Base-by-base conservation (phyloP, 2,329 filamentous ascomycete genomes). In the Fusarium aywerte region DNA sequence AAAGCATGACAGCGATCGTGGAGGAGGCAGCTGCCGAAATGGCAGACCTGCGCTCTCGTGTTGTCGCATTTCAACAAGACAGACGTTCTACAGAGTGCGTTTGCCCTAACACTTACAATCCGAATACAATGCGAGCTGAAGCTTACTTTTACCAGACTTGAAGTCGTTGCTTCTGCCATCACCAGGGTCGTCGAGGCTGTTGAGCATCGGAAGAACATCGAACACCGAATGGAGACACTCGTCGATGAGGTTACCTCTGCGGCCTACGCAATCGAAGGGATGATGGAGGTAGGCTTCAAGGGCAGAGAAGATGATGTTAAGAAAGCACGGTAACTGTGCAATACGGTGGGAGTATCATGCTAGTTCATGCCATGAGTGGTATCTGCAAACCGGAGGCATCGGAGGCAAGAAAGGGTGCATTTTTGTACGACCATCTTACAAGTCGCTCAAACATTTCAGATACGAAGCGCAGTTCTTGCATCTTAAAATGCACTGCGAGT, bases 231-330 rank as follows among this genome's bases (percentile, higher is more conserved):
- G 73, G 54, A 59, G 32, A 58, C 69, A n/a, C 50, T 76, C 25
- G 64, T 73, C 7, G 39, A 29, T 16, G 64, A 62, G 23, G 48
- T 74, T 32, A 48, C 74, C 29, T 39, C 33, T n/a, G 51, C 18
- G 9, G 65, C 72, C 23, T 29, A 51, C 7, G 64, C 72, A 20
- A 44, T 76, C 2, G 77, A 78, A 39, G 67, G 52, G 1, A 74
- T 75, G 69, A 75, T 79, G 66, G 53, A 73, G 58, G 67, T 53
- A 7, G 76, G 73, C 0, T 77, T 75, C 42, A 47, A 52, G 8
- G 74, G 73, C 1, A 69, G 77, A 25, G 69, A 74, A 32, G 48
- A 57, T 12, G 74, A 77, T 18, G 56, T 73, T 4, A 68, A 53
- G 21, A 31, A 57, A 16, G 23, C 15, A 5, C 45, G 23, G 50